Conservation (phyloP, 2,329 filamentous ascomycete species). For the Penicillium digitatum region DNA sequence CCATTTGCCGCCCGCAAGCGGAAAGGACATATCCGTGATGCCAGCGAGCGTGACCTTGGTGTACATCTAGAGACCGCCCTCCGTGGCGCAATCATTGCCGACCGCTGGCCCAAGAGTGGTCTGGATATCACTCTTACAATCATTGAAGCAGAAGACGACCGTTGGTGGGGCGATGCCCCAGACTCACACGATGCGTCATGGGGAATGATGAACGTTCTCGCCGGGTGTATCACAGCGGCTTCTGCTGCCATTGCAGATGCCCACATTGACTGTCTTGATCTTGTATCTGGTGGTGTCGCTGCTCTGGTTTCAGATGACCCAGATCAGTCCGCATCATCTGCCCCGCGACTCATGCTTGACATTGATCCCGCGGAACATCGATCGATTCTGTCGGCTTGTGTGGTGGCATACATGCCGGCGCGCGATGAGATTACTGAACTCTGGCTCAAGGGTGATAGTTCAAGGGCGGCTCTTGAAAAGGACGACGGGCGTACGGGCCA, state of each 20-base stretch:
- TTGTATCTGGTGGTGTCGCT: slow-evolving; percentile 83
- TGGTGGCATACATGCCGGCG: slow-evolving; percentile 80
- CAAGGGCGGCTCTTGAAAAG: slow-evolving; percentile 26
- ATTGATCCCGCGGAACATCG: slow-evolving; percentile 77
- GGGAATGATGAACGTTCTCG: slow-evolving; percentile 87
- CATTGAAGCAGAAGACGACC: slow-evolving; percentile 85
- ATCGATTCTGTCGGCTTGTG: slow-evolving; percentile 74
- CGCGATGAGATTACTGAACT: slow-evolving; percentile 91
- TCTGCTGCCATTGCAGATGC: slow-evolving; percentile 91
- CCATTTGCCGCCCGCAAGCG: slow-evolving; percentile 83
- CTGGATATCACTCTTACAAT: slow-evolving; percentile 94
- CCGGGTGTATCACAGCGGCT: slow-evolving; percentile 88
- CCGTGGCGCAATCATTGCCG: slow-evolving; percentile 82
- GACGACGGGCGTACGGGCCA: slow-evolving; percentile 39
- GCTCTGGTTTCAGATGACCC: slow-evolving; percentile 59
- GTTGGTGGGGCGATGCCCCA: slow-evolving; percentile 57
- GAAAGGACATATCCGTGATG: slow-evolving; percentile 80
- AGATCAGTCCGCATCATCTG: slow-evolving; percentile 20
- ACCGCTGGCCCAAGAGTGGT: slow-evolving; percentile 96
- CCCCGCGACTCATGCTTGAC: slow-evolving; percentile 60
- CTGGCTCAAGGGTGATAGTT: slow-evolving; percentile 78
- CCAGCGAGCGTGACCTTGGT: slow-evolving; percentile 80
- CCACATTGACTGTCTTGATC: slow-evolving; percentile 90
- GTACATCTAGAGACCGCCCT: slow-evolving; percentile 89
- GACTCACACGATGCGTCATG: slow-evolving; percentile 60